Percentiles rank a stretch among this genome's conserved stretches.
These are phyloP conservation scores for Aspergillus sp. DNA, from an alignment of 2,329 filamentous ascomycete genomes.

Conservation along the genomic window DNA sequence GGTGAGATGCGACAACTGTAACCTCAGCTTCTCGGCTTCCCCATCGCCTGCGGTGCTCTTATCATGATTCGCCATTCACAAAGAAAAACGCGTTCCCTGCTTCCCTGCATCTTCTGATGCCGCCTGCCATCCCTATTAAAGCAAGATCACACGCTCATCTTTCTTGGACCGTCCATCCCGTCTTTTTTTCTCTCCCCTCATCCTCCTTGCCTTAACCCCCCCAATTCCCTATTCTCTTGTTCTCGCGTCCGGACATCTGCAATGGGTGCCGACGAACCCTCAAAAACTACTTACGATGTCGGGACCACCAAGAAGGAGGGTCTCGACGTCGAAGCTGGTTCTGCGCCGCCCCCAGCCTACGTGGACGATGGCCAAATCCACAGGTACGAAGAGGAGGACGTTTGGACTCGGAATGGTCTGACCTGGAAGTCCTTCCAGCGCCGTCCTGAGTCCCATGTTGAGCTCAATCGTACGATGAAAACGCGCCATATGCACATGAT, in stretches of 20 bases:
- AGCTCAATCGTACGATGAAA: conserved; percentile 27
- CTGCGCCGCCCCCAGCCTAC: conserved; percentile 11
- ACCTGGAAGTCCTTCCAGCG: conserved; percentile 23
- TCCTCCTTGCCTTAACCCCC: neutral
- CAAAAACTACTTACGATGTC: too few relatives aligned
- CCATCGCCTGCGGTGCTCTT: conserved; percentile 2
- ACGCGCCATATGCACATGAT: conserved; percentile 41
- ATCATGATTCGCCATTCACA: conserved; percentile 6
- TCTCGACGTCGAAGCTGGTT: conserved; percentile 1
- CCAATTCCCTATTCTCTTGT: neutral
- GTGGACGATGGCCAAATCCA: conserved; percentile 6
- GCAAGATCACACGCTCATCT: conserved; percentile 3
- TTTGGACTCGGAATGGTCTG: conserved; percentile 26
- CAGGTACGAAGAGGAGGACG: conserved; percentile 16
- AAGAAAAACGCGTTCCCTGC: neutral
- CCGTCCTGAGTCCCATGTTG: conserved; percentile 6
- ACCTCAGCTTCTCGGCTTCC: conserved; percentile 16
- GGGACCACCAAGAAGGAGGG: conserved; percentile 1
- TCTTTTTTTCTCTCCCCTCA: neutral
- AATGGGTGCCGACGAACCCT: conserved; percentile 10
- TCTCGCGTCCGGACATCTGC: neutral
- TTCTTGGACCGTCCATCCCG: neutral
- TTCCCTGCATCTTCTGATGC: neutral
- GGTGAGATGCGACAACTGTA: conserved; percentile 10
- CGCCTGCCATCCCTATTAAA: conserved; percentile 5